Percentiles rank a stretch among this genome's conserved stretches.
Conservation (phyloP, 768 basidiomycete genomes). For the Macrocybe gigantea region DNA sequence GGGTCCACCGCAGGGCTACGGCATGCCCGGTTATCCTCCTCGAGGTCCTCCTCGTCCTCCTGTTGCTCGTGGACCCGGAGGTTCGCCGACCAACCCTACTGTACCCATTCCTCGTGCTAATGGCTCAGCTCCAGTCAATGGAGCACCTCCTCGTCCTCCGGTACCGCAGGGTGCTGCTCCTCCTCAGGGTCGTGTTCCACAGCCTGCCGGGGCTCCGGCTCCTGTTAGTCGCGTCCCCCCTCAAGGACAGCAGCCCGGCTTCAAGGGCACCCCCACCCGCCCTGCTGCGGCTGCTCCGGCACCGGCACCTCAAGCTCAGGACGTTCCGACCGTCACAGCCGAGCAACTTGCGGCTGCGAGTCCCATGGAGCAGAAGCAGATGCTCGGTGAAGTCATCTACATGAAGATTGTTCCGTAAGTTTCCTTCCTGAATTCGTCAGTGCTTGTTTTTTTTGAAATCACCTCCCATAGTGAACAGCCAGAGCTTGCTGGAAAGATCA, state of each 20-base stretch:
- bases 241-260: slow-evolving; percentile 23
- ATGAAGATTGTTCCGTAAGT: slow-evolving; percentile 81
- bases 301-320: slow-evolving; percentile 38
- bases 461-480: slow-evolving; percentile 59
- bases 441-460: slow-evolving; percentile 5
- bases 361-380: slow-evolving; percentile 94
- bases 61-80: slow-evolving; percentile 59
- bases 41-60: slow-evolving; percentile 58
- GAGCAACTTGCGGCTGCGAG: slow-evolving; percentile 53
- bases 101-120: slow-evolving; percentile 62
- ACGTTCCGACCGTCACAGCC: slow-evolving; percentile 39
- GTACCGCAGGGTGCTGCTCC: slow-evolving; percentile 43
- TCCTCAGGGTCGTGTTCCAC: slow-evolving; percentile 31
- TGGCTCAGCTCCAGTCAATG: slow-evolving; percentile 52
- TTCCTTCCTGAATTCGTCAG: slow-evolving; percentile 1
- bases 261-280: slow-evolving; percentile 37
- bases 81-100: slow-evolving; percentile 62
- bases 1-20: slow-evolving; percentile 69
- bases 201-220: slow-evolving; percentile 34
- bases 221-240: slow-evolving; percentile 22
- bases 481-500: slow-evolving; percentile 96
- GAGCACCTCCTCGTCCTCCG: slow-evolving; percentile 43
- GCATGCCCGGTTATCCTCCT: slow-evolving; percentile 62
- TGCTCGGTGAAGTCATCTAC: slow-evolving; percentile 96
- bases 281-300: slow-evolving; percentile 25